Base-by-base conservation (phyloP, 768 basidiomycete species). In the Lanmaoa pseudosensibilis region DNA sequence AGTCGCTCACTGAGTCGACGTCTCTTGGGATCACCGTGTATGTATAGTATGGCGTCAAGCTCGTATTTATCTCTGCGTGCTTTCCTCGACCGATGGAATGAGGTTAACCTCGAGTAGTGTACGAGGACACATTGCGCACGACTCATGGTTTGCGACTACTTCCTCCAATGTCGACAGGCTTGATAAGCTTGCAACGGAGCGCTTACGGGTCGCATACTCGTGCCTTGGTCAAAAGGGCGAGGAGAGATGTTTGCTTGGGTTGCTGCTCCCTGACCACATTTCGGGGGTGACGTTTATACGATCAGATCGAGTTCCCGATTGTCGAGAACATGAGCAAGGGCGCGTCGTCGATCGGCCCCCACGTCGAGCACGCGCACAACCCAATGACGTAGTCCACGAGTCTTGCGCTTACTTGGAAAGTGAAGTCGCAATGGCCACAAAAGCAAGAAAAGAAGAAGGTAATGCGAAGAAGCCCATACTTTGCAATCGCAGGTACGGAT, bases 11-110 rank as follows among this genome's bases (percentile, higher is more conserved):
- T 13, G 83, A 85, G 19, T 79, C 76, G 4, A 70, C 71, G 23
- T 77, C 76, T 88, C 33, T 34, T 34, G 33, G 12, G 33, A 13
- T 34, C 34, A 79, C 78, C n/a, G 73, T 87, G 40, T 75, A 90
- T 19, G 88, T 88, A 6, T 93, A 90, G 91, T 84, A 83, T 68
- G 90, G 90, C 5, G 80, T 90, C 32, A 91, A 92, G 69, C 76
- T 89, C 48, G 90, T 92, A 59, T 46, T 84, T 77, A 19, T 16
- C 30, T 36, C 37, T 19, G 15, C 6, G 15, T 36, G 15, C 34
- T 16, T 16, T 36, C 34, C 34, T 16, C 34, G 15, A 6, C 15
- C 15, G 15, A 16, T 13, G 5, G 34, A 16, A 5, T 15, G 34
- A 36, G 15, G 15, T 16, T 15, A 4, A 36, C 12, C 37, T 40